A percentile compares a stretch with the other conserved stretches of the same genome.
These are phyloP conservation scores for Trapa bicornis DNA, from an alignment of 345 rosid genomes.

Conservation along the genomic window DNA sequence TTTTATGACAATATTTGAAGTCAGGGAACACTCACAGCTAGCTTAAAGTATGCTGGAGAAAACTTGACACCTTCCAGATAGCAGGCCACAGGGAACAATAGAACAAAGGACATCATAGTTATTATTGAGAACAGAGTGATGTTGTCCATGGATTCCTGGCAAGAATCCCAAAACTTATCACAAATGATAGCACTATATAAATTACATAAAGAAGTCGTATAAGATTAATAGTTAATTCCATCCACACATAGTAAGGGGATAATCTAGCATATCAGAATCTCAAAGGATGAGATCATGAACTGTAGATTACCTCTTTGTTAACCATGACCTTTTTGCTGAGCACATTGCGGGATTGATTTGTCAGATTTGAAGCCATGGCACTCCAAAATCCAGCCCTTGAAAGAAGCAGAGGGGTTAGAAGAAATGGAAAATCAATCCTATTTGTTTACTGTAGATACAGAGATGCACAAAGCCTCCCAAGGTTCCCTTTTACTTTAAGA, in stretches of 20 bases:
- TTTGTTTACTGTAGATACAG: too few species aligned
- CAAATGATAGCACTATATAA: not conserved
- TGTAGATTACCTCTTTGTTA: slow-evolving; percentile 67
- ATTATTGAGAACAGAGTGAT: slow-evolving; percentile 97
- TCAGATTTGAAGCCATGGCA: slow-evolving; percentile 88
- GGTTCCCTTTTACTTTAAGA: not conserved
- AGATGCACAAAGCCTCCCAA: not conserved
- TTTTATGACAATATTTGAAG: not conserved
- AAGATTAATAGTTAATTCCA: too few species aligned
- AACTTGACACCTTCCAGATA: slow-evolving; percentile 84
- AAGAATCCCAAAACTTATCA: not conserved
- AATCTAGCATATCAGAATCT: not conserved
- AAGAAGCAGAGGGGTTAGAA: not conserved
- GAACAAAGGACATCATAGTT: slow-evolving; percentile 80
- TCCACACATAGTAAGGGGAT: too few species aligned
- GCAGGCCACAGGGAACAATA: slow-evolving; percentile 69
- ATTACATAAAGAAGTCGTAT: too few species aligned
- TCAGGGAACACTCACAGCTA: slow-evolving; percentile 54
- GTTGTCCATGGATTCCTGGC: slow-evolving; percentile 91
- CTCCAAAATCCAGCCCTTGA: slow-evolving; percentile 80
- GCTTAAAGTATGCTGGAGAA: slow-evolving; percentile 71
- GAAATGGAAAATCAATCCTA: not conserved
- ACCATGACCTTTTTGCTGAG: slow-evolving; percentile 95
- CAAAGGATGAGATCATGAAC: not conserved
- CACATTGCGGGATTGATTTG: slow-evolving; percentile 81